These are phyloP conservation scores for Venturia asperata DNA, from an alignment of 2,329 filamentous ascomycete genomes.

Conservation along the genomic window DNA sequence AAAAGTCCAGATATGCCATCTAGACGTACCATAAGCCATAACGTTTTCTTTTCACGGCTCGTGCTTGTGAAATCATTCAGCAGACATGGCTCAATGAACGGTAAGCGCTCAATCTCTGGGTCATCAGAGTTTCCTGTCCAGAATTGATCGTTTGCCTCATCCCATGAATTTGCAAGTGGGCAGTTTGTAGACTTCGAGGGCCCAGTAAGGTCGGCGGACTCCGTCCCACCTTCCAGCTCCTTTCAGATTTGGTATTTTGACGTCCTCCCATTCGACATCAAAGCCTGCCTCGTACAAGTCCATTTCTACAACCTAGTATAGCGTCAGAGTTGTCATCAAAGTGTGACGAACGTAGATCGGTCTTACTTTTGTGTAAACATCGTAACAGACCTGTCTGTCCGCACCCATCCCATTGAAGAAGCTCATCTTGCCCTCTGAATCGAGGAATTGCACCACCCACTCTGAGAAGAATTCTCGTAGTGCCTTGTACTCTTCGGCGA, in stretches of 20 bases:
- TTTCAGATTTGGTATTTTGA: constrained; percentile 65
- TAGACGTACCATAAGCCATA: too few relatives aligned
- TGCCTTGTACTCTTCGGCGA: constrained; percentile 86
- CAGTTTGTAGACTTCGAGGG: constrained; percentile 67
- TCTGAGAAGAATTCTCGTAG: constrained; percentile 84
- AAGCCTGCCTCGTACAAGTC: constrained; percentile 83
- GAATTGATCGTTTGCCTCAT: constrained; percentile 32
- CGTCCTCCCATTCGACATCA: constrained; percentile 78
- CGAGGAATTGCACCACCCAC: constrained; percentile 71
- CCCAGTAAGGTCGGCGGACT: constrained; percentile 84
- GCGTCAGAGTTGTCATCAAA: not conserved
- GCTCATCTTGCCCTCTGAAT: constrained; percentile 52
- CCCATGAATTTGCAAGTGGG: constrained; percentile 69
- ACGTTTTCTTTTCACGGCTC: too few relatives aligned
- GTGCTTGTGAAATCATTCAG: too few relatives aligned
- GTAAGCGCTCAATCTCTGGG: too few relatives aligned
- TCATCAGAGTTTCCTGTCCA: too few relatives aligned
- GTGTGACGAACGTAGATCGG: not conserved
- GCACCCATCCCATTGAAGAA: constrained; percentile 77
- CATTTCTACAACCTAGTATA: constrained; percentile 63
- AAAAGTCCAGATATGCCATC: too few relatives aligned
- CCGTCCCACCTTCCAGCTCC: constrained; percentile 77
- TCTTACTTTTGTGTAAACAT: constrained; percentile 75
- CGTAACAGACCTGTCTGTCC: constrained; percentile 87
- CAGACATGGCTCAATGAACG: too few relatives aligned